Conservation (phyloP, 352 stramenopile species). For the Phytophthora brassicae region DNA sequence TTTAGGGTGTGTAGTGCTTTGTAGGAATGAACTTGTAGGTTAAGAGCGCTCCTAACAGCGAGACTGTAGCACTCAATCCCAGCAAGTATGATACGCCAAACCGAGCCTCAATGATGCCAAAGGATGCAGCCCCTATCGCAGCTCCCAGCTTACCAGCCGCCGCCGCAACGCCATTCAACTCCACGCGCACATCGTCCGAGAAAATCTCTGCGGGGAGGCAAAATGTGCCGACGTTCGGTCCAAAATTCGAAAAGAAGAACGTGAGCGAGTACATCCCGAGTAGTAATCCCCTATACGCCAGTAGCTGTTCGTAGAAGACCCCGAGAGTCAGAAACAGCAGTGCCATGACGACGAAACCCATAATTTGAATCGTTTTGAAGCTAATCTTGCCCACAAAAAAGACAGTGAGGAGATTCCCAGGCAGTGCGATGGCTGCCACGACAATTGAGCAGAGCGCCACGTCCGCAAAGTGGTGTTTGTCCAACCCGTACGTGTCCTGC, state of each 20-base stretch:
- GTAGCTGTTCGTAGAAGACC: conserved; percentile 51
- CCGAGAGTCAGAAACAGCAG: conserved; percentile 67
- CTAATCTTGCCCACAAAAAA: conserved; percentile 64
- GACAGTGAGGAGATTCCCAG: conserved; percentile 70
- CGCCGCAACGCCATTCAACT: conserved; percentile 80
- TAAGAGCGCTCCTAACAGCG: conserved; percentile 56
- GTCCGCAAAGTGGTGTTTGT: conserved; percentile 56
- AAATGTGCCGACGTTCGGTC: conserved; percentile 88
- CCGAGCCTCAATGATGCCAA: conserved; percentile 60
- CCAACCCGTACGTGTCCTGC: conserved; percentile 63
- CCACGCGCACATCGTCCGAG: conserved; percentile 62
- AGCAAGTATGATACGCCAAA: conserved; percentile 66
- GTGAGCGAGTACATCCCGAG: conserved; percentile 75
- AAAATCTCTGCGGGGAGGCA: conserved; percentile 84
- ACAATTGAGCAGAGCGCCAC: conserved; percentile 68
- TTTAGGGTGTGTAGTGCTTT: conserved; percentile 40
- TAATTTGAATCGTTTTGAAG: conserved; percentile 80
- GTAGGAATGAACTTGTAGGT: conserved; percentile 65
- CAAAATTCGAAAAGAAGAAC: conserved; percentile 91
- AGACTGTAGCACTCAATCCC: conserved; percentile 55
- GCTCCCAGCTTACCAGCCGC: conserved; percentile 78
- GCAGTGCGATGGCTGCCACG: conserved; percentile 69
- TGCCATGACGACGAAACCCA: conserved; percentile 74
- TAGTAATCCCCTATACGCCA: conserved; percentile 44
- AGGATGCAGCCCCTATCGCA: conserved; percentile 58